These are phyloP conservation scores for Mycena haematopus DNA, from an alignment of 768 basidiomycete genomes.

Conservation along the genomic window DNA sequence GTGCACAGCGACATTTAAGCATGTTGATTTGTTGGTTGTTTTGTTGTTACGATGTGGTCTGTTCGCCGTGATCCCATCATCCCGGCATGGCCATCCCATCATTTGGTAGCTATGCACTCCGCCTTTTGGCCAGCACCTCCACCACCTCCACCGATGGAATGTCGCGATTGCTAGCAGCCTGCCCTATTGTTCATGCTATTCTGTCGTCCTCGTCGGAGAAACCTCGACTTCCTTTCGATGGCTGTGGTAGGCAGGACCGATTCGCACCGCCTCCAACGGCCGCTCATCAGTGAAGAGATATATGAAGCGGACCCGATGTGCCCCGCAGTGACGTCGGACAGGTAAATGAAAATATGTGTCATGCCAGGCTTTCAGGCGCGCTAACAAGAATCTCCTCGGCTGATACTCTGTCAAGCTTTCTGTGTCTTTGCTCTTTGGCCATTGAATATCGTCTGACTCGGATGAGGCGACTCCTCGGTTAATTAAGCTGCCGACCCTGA, in stretches of 20 bases:
- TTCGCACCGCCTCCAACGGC: background rate
- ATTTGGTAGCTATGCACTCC: background rate
- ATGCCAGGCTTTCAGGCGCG: background rate
- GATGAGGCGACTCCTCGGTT: background rate
- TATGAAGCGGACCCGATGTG: background rate
- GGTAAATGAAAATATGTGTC: background rate
- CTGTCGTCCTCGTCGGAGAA: background rate
- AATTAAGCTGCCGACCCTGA: background rate
- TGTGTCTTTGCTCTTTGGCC: background rate
- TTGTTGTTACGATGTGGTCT: no score
- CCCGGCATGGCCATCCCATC: background rate
- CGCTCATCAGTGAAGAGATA: background rate
- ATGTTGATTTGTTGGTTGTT: background rate
- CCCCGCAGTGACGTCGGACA: background rate
- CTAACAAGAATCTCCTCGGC: background rate
- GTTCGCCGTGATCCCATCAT: background rate
- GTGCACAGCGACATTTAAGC: background rate
- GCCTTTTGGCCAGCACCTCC: background rate
- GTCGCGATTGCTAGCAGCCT: background rate
- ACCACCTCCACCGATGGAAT: background rate
- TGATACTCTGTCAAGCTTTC: background rate
- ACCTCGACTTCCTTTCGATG: background rate
- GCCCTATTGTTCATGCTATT: background rate
- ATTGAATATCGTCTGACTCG: background rate
- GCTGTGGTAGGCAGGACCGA: background rate